Base-by-base conservation (phyloP, 768 basidiomycete genomes). In the Podaxis sp. region DNA sequence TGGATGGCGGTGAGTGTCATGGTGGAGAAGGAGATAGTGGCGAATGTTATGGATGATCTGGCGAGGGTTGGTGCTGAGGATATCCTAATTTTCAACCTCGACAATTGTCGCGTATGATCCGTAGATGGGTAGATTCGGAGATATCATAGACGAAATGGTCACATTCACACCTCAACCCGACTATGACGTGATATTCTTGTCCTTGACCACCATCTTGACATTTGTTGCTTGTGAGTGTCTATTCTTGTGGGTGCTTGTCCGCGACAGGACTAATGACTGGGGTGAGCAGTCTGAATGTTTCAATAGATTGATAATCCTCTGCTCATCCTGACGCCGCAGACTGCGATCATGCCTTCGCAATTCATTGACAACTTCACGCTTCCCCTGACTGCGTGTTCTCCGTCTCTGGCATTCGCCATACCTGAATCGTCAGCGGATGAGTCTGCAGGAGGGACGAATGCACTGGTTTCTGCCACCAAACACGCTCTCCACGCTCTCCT, bases 1-100 rank as follows among this genome's bases (percentile, higher is more conserved):
- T 99, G 97, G 97, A 87, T 95, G 2, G 95, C 88, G 1, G 92
- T 99, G 37, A 95, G 88, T 71, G 82, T 81, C 46, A 98, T 98
- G 95, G 89, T 98, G 6, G 88, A 91, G 75, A 93, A 91, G 77
- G 89, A 84, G 62, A 78, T 79, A 47, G 73, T 84, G 14, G 97
- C 97, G 3, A 79, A 80, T 40, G 84, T 89, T 28, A 98, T 99
- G 96, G 97, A 99, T 71, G 77, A 86, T 47, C 75, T 99, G 50
- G 86, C 88, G 63, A 81, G 76, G 55, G 80, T 87, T 40, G 97
- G 97, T 14, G 96, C 97, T 2, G 85, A 93, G 72, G 97, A 99
- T 70, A 82, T 98, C 50, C 74, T 98, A 65, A 85, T 95, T 55
- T 90, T 96, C 70, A 91, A 86, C 63, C 74, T 99, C 65, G 88